phyloP scores from a whole-genome alignment of 2,329 filamentous ascomycete genomes.

The Magnaporthiopsis poae region DNA sequence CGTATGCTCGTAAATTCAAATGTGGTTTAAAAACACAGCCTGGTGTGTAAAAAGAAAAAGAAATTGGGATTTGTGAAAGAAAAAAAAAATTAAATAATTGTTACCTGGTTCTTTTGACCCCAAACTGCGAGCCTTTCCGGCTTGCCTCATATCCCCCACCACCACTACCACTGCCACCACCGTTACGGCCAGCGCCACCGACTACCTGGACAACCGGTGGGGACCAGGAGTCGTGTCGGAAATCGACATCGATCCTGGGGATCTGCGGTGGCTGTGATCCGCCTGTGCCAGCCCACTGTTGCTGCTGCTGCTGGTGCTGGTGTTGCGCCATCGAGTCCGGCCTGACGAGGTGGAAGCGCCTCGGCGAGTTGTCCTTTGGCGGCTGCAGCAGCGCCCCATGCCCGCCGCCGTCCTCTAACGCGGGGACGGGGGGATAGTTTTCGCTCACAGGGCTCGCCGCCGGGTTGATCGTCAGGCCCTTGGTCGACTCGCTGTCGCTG shows the following conservation, averaged over 20 bases:
- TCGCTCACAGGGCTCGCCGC: not conserved
- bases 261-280: not conserved
- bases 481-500: not conserved
- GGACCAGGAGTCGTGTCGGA: not conserved
- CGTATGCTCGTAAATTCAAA: not conserved
- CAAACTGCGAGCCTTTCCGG: not conserved
- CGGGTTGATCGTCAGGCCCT: not conserved
- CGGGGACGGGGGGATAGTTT: no score
- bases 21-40: not conserved
- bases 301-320: no score
- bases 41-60: not conserved
- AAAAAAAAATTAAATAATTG: not conserved
- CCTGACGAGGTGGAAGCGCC: slow-evolving; percentile 17
- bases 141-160: not conserved
- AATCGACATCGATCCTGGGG: not conserved
- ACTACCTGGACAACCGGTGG: not conserved
- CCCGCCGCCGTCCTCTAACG: no score
- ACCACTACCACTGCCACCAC: no score
- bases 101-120: not conserved
- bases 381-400: no score
- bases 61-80: no score
- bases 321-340: no score
- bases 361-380: no score
- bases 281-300: no score
- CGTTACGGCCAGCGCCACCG: no score